A percentile compares a stretch with the other conserved stretches of the same genome.
These are phyloP conservation scores for Psilocybe sp. DNA, from an alignment of 768 basidiomycete species.

Conservation along the genomic window DNA sequence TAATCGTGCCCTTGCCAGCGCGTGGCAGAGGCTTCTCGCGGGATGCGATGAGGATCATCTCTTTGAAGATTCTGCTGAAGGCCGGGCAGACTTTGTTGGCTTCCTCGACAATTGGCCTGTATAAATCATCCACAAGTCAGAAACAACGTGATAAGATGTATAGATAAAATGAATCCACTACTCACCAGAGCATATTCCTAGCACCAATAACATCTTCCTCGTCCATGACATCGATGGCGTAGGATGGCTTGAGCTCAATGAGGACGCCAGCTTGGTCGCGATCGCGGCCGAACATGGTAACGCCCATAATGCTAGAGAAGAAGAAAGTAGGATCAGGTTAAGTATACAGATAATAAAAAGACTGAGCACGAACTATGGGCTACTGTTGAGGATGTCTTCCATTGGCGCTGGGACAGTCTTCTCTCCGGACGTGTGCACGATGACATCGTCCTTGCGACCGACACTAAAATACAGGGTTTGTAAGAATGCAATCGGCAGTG, in stretches of 20 bases:
- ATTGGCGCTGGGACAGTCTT: constrained; percentile 34
- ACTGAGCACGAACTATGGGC: constrained; percentile 20
- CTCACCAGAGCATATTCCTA: constrained; percentile 35
- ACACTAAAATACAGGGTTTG: constrained; percentile 28
- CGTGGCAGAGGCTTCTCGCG: constrained; percentile 38
- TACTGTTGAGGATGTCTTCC: constrained; percentile 24
- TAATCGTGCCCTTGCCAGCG: constrained; percentile 46
- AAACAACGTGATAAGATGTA: no score
- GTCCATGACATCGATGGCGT: constrained; percentile 26
- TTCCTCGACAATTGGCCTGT: constrained; percentile 38
- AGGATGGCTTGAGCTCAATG: constrained; percentile 25
- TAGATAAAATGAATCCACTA: constrained; percentile 1
- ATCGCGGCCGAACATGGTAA: constrained; percentile 42
- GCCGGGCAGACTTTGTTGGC: constrained; percentile 41
- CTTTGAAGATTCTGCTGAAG: constrained; percentile 47
- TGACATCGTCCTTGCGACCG: constrained; percentile 37
- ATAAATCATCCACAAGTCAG: background rate
- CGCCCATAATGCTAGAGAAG: constrained; percentile 20
- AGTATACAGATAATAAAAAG: background rate
- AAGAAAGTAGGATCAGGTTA: background rate
- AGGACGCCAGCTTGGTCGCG: constrained; percentile 31
- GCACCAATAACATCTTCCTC: constrained; percentile 19
- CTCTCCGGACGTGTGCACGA: constrained; percentile 32
- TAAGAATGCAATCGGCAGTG: background rate
- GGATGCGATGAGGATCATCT: constrained; percentile 46